phyloP scores from a whole-genome alignment of 352 stramenopile species.

The Pythium phragmiticola region DNA sequence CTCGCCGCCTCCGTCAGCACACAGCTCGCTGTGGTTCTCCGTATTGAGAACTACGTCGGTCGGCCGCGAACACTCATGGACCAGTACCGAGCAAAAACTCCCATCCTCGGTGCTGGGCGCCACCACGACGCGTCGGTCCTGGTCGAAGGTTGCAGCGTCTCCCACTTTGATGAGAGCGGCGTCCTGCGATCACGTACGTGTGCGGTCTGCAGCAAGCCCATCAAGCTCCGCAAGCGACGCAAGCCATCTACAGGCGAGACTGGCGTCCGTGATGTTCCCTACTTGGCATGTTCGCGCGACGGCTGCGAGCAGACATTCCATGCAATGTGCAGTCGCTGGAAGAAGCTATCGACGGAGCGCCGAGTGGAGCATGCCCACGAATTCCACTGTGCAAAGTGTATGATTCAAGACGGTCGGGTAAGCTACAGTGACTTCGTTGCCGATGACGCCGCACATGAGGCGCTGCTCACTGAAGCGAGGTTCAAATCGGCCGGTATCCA shows the following conservation, averaged over 20 bases:
- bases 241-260: constrained; percentile 3
- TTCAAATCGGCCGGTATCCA: constrained; percentile 45
- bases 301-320: constrained; percentile 64
- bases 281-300: constrained; percentile 45
- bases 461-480: constrained; percentile 45
- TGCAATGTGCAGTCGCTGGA: constrained; percentile 67
- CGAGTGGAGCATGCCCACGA: constrained; percentile 14
- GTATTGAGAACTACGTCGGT: constrained; percentile 61
- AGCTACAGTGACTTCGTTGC: constrained; percentile 75
- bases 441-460: constrained; percentile 32
- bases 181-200: constrained; percentile 49
- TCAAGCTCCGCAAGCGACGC: constrained; percentile 35
- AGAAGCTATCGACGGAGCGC: constrained; percentile 32
- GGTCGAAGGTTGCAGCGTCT: constrained; percentile 33
- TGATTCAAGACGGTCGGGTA: constrained; percentile 30
- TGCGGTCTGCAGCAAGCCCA: constrained; percentile 46
- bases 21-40: constrained; percentile 46
- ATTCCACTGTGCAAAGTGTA: constrained; percentile 56
- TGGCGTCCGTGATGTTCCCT: constrained; percentile 4
- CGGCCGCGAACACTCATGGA: constrained; percentile 37
- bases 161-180: constrained; percentile 60
- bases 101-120: constrained; percentile 4
- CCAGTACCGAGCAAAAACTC: constrained; percentile 40
- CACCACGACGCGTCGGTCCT: background rate
- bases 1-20: constrained; percentile 47